Evolutionary conservation across 2,329 filamentous ascomycete species (phyloP).

Genomic region (Pseudopithomyces chartarum): DNA sequence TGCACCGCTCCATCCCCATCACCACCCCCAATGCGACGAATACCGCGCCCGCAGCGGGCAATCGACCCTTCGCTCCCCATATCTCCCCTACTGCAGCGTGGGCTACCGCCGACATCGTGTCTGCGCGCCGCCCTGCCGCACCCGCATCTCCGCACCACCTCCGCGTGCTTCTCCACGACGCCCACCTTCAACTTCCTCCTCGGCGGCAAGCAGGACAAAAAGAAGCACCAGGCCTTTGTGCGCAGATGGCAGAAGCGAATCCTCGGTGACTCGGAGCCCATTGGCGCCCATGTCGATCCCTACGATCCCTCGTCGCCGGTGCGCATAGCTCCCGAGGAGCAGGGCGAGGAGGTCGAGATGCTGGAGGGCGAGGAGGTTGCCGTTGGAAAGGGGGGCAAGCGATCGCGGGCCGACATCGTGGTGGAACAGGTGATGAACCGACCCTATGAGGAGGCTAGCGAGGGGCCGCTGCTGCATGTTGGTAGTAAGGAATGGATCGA

Average conservation of each 20-base stretch:
- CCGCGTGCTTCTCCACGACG: slow-evolving; percentile 40
- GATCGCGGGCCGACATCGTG: neutral
- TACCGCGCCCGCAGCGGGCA: slow-evolving; percentile 42
- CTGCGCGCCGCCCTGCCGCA: slow-evolving; percentile 8
- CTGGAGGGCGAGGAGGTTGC: slow-evolving; percentile 28
- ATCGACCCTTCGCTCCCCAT: slow-evolving; percentile 30
- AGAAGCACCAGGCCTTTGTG: slow-evolving; percentile 42
- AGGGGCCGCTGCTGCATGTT: slow-evolving; percentile 61
- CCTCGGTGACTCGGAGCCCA: slow-evolving; percentile 42
- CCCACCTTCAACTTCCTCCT: slow-evolving; percentile 28
- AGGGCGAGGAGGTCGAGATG: slow-evolving; percentile 40
- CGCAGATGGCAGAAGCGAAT: slow-evolving; percentile 44
- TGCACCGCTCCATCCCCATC: slow-evolving; percentile 18
- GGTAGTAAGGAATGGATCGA: slow-evolving; percentile 55
- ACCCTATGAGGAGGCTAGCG: slow-evolving; percentile 11
- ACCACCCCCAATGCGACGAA: slow-evolving; percentile 42
- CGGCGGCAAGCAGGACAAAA: slow-evolving; percentile 38
- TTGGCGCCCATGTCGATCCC: slow-evolving; percentile 44
- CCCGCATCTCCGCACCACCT: slow-evolving; percentile 20
- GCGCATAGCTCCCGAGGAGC: slow-evolving; percentile 41
- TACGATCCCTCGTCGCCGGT: slow-evolving; percentile 43
- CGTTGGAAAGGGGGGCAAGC: neutral
- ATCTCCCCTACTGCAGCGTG: slow-evolving; percentile 19
- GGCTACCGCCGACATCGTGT: slow-evolving; percentile 21
- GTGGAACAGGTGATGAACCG: neutral